phyloP scores from a whole-genome alignment of 352 stramenopile species.

The Globisporangium acanthophoron region DNA sequence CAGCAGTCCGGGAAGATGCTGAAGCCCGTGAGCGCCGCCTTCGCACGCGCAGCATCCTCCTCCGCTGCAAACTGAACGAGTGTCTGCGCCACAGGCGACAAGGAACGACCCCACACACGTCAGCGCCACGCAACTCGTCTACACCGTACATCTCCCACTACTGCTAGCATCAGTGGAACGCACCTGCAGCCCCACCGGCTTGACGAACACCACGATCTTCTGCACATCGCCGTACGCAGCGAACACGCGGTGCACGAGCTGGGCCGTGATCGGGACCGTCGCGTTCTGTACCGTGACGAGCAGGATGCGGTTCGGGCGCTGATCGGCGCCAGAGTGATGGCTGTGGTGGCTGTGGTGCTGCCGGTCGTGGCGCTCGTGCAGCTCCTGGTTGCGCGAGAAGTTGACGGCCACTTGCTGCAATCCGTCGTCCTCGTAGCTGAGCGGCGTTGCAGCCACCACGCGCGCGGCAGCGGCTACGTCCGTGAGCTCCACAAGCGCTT shows the following conservation, averaged over 20 bases:
- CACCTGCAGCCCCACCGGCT: constrained; percentile 37
- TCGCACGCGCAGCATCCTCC: constrained; percentile 36
- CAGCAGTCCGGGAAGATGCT: constrained; percentile 61
- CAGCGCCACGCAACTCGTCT: no score
- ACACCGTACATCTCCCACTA: no score
- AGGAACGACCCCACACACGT: no score
- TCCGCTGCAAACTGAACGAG: constrained; percentile 45
- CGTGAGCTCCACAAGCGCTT: constrained; percentile 39
- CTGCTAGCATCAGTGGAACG: no score
- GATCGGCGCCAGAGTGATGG: constrained; percentile 3
- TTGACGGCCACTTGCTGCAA: constrained; percentile 15
- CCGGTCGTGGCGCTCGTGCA: constrained; percentile 23
- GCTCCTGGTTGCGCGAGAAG: constrained; percentile 64
- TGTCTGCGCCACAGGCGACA: constrained; percentile 10
- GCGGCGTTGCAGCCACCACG: constrained; percentile 16
- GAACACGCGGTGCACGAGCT: constrained; percentile 48
- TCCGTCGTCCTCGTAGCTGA: not conserved
- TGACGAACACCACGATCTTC: constrained; percentile 63
- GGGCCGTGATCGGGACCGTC: constrained; percentile 50
- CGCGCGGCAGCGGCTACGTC: constrained; percentile 23
- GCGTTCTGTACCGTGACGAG: constrained; percentile 66
- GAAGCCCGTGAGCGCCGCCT: constrained; percentile 41
- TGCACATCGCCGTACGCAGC: constrained; percentile 40
- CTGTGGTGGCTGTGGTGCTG: constrained; percentile 4
- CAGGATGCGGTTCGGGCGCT: constrained; percentile 44